Conservation (phyloP, 139 green algal species). For the Gonium pectorale region DNA sequence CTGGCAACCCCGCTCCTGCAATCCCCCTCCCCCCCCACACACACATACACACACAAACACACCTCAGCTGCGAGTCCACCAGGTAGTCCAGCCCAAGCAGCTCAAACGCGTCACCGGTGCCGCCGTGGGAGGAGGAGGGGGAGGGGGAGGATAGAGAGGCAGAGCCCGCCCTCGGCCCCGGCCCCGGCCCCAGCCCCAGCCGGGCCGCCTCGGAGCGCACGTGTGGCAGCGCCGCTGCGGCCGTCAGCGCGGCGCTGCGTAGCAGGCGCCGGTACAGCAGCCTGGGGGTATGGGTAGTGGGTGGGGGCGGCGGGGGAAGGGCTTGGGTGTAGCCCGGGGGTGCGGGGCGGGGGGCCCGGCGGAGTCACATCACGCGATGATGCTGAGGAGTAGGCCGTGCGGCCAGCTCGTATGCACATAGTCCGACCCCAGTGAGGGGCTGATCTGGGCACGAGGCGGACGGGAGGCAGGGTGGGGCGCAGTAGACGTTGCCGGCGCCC, state of each 20-base stretch:
- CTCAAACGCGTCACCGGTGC: slow-evolving; percentile 40
- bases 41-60: too few relatives aligned
- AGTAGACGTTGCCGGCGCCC: too few relatives aligned
- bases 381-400: background rate
- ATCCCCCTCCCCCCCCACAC: too few relatives aligned
- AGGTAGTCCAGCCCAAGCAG: slow-evolving; percentile 73
- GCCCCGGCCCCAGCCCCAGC: background rate
- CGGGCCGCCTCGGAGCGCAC: background rate
- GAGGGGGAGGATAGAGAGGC: background rate
- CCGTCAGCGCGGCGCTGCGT: slow-evolving; percentile 32
- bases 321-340: slow-evolving; percentile 11
- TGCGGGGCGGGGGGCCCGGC: slow-evolving; percentile 12
- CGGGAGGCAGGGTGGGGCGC: too few relatives aligned
- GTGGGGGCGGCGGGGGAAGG: background rate
- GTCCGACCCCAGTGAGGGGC: too few relatives aligned
- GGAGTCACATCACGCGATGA: too few relatives aligned
- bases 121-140: background rate
- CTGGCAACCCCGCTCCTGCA: too few relatives aligned
- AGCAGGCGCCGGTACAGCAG: slow-evolving; percentile 13
- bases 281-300: background rate
- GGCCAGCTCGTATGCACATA: background rate
- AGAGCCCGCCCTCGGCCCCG: background rate
- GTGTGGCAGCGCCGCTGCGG: slow-evolving; percentile 25
- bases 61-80: slow-evolving; percentile 44
- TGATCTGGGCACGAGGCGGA: too few relatives aligned